These are phyloP conservation scores for Monilinia vaccinii-corymbosi DNA, from an alignment of 2,329 filamentous ascomycete genomes.

Conservation along the genomic window DNA sequence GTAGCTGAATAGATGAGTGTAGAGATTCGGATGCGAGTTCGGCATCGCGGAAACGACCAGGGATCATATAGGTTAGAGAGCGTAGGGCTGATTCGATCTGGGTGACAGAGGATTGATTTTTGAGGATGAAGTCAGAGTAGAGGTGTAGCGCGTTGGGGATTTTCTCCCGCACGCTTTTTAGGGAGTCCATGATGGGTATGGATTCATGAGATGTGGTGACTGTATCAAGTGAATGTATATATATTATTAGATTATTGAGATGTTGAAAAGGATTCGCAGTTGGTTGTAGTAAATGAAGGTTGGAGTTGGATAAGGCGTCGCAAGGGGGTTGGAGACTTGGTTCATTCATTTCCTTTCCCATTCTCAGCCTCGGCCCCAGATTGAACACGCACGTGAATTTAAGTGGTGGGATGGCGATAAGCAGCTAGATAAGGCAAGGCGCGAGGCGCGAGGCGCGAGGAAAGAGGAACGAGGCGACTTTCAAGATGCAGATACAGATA, in stretches of 20 bases:
- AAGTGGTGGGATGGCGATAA: constrained; percentile 5
- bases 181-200: constrained; percentile 8
- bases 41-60: constrained; percentile 81
- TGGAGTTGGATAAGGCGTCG: not conserved
- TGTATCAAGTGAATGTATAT: not conserved
- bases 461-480: not conserved
- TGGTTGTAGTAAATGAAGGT: not conserved
- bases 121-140: constrained; percentile 87
- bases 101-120: constrained; percentile 86
- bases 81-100: constrained; percentile 91
- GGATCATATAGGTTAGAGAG: constrained; percentile 92
- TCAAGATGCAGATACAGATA: no score
- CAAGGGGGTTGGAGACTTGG: not conserved
- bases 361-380: constrained; percentile 9
- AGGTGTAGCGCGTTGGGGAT: constrained; percentile 44
- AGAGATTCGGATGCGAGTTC: constrained; percentile 91
- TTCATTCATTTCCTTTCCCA: not conserved
- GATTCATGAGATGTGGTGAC: not conserved
- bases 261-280: not conserved
- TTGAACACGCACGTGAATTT: constrained; percentile 5
- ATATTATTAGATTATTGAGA: not conserved
- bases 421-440: constrained; percentile 7
- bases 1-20: constrained; percentile 79
- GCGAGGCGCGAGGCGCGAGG: not conserved
- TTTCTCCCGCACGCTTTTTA: constrained; percentile 12